Conservation (phyloP, 192 early-diverging fungal genomes). For the Umbelopsis ramanniana region DNA sequence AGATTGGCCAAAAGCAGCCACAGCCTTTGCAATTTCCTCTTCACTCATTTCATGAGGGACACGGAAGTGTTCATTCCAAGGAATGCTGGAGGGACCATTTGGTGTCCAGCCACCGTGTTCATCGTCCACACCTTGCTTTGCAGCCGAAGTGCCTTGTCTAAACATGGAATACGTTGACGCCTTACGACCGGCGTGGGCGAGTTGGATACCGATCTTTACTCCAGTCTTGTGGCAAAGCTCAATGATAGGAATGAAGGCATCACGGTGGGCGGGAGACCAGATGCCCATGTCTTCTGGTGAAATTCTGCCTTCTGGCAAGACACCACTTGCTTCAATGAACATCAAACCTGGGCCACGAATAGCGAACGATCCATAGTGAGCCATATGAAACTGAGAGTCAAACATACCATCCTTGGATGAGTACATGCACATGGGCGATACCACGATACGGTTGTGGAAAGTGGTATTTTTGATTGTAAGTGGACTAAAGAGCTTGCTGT, state of each 20-base stretch:
- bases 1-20: slow-evolving; percentile 39
- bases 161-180: slow-evolving; percentile 31
- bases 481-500: slow-evolving; percentile 64
- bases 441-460: slow-evolving; percentile 76
- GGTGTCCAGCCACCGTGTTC: slow-evolving; percentile 75
- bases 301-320: slow-evolving; percentile 78
- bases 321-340: slow-evolving; percentile 79
- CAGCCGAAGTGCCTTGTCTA: neutral
- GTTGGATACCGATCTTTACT: slow-evolving; percentile 68
- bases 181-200: slow-evolving; percentile 87
- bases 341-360: slow-evolving; percentile 79
- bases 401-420: slow-evolving; percentile 67
- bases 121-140: slow-evolving; percentile 16
- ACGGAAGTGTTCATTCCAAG: slow-evolving; percentile 46
- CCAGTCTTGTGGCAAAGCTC: slow-evolving; percentile 68
- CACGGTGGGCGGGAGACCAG: slow-evolving; percentile 82
- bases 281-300: slow-evolving; percentile 79
- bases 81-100: slow-evolving; percentile 62
- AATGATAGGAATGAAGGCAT: slow-evolving; percentile 60
- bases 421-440: slow-evolving; percentile 89
- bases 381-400: slow-evolving; percentile 62
- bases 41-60: slow-evolving; percentile 19
- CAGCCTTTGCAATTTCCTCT: slow-evolving; percentile 9
- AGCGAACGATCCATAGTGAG: slow-evolving; percentile 70
- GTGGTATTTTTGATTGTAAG: slow-evolving; percentile 66